These are phyloP conservation scores for Hypoxylon sp. DNA, from an alignment of 2,329 filamentous ascomycete species.

Conservation along the genomic window DNA sequence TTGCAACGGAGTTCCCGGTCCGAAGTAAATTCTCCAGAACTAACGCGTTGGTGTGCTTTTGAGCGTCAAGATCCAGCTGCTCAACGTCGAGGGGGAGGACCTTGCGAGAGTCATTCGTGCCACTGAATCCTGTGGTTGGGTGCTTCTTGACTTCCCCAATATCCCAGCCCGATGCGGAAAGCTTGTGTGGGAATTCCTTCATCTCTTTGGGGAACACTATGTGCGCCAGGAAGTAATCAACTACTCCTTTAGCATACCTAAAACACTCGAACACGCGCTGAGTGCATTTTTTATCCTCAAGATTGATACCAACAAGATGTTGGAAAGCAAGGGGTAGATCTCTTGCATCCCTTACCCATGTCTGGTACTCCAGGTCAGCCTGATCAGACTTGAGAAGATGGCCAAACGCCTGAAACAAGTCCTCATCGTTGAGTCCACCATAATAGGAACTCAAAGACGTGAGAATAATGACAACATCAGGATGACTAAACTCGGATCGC, in stretches of 20 bases:
- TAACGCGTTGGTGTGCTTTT: constrained; percentile 76
- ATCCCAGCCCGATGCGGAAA: constrained; percentile 79
- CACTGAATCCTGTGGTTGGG: constrained; percentile 76
- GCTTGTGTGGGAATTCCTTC: constrained; percentile 74
- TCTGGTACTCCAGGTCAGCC: constrained; percentile 64
- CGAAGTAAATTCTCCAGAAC: constrained; percentile 73
- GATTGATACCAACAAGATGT: constrained; percentile 68
- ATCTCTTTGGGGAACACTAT: constrained; percentile 74
- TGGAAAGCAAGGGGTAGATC: constrained; percentile 57
- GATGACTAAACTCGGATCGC: constrained; percentile 74
- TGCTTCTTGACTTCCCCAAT: constrained; percentile 64
- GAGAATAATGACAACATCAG: constrained; percentile 70
- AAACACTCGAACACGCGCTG: constrained; percentile 68
- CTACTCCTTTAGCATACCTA: constrained; percentile 64
- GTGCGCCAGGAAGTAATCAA: constrained; percentile 75
- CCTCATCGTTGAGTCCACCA: constrained; percentile 65
- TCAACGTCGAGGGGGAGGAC: constrained; percentile 70
- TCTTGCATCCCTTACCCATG: constrained; percentile 61
- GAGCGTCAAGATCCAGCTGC: constrained; percentile 68
- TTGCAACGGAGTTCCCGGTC: constrained; percentile 63
- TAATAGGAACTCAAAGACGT: constrained; percentile 72
- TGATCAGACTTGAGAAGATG: constrained; percentile 68
- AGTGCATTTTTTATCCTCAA: constrained; percentile 69
- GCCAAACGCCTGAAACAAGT: constrained; percentile 64
- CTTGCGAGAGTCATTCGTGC: constrained; percentile 75